Evolutionary conservation across 179 eudicot species (phyloP), one percentile per base, ranked within the genome.

Genomic region (Patellifolia procumbens): DNA sequence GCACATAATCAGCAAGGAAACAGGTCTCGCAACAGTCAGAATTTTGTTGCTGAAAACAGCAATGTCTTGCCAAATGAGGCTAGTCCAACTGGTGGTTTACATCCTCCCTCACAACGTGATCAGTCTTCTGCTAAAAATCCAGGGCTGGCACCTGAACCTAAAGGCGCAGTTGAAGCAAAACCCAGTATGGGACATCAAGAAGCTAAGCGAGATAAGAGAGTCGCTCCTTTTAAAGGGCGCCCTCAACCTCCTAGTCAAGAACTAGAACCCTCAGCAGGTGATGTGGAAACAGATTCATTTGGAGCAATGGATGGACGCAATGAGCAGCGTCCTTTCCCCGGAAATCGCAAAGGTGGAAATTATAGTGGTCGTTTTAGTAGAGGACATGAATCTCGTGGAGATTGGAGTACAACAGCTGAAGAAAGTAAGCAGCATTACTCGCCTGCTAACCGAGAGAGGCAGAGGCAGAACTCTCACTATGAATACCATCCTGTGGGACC

Each of bases 401-500:
- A 90, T 78, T 79, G 85, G 88, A 79, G 68, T 76, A 67, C 80
- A 31, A 70, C 76, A 4, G 74, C 81, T 62, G 88, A 83, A 52
- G 96, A 88, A 66, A 83, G 72, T 74, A 86, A 85, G 81, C 92
- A 82, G 65, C 83, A 81, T 42, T 69, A 76, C 80, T 79, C 74
- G n/a, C 79, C 84, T 79, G 76, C 68, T 37, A 84, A 82, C 73
- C 81, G 86, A 35, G 99, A 90, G 53, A 90, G 89, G 73, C 93
- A 81, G 75, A 86, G 87, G 80, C 92, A 87, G 68, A 87, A 83
- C 79, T 77, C 86, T 29, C 98, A 88, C 49, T 90, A 79, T 29
- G 97, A 90, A 71, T 93, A 93, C 90, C 97, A 91, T 80, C 96
- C 97, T 31, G 89, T 91, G 71, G 90, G 92, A 64, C 81, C 88